Evolutionary conservation across 1,139 yeast genomes (phyloP), one percentile per base, ranked within the genome.

Genomic region (Saccharomyces hybrid): DNA sequence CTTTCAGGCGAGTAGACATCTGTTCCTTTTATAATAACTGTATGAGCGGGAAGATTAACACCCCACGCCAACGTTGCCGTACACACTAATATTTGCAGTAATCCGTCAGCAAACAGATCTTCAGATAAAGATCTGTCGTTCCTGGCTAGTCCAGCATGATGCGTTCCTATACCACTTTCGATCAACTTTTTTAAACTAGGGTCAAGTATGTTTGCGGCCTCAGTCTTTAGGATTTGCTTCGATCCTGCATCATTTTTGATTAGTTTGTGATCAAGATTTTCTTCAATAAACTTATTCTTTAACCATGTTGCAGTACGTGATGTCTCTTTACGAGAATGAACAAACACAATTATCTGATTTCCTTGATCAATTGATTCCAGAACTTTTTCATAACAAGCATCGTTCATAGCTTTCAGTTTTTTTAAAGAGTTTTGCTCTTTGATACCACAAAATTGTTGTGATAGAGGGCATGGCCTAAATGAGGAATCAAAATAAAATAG

Each of bases 51-150:
- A 55, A 93, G 77, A 67, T 93, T 93, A 42, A 93, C 98, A 77
- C 99, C 99, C 99, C 98, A 93, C 0, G 99, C 98, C 60, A 93
- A 79, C 0, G 99, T 93, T 0, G 98, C 96, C 1, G 99, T 93
- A 0, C 96, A 89, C 1, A 91, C 95, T 53, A 93, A 75, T 1
- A 91, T 89, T 63, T 83, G 84, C 28, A 89, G 73, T 55, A 86
- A 83, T 2, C 98, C 96, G 60, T 84, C 93, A 1, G 96, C 91
- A 73, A 93, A 93, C 49, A 88, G 73, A 63, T 88, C 93, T 71
- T 93, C 99, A 0, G 91, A 83, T 1, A 83, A 77, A 4, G 84
- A 77, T 67, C 99, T 78, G 66, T 90, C 97, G 3, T 75, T 76
- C 59, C 83, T 80, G 28, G 81, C 74, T 61, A 93, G 76, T 31